phyloP scores from a whole-genome alignment of 2,329 filamentous ascomycete species.

The Ophioceras dolichostomum region DNA sequence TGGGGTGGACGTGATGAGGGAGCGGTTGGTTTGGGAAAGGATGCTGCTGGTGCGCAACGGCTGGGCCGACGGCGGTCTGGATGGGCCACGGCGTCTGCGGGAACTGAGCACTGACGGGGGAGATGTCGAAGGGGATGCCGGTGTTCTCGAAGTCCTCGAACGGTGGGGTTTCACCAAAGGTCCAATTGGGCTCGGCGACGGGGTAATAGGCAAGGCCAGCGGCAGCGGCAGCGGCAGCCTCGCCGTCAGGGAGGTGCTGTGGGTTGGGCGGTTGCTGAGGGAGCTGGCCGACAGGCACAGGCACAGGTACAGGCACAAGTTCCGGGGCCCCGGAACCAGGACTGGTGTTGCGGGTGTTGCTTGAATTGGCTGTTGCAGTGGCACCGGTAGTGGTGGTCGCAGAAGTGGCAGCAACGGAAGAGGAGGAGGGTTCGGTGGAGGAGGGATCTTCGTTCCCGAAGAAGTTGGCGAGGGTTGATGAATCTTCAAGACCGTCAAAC shows the following conservation, averaged over 20 bases:
- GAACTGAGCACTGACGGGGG: constrained; percentile 10
- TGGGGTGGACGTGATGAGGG: constrained; percentile 19
- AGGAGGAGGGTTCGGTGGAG: constrained; percentile 15
- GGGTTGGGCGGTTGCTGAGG: constrained; percentile 15
- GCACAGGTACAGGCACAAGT: background rate
- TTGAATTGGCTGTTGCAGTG: constrained; percentile 1
- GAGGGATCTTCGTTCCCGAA: constrained; percentile 1
- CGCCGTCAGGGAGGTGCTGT: constrained; percentile 8
- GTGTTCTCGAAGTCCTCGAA: constrained; percentile 29
- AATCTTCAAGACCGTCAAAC: constrained; percentile 28
- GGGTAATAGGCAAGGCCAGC: constrained; percentile 17
- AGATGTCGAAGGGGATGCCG: constrained; percentile 19
- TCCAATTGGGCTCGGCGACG: constrained; percentile 28
- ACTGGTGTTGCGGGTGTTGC: background rate
- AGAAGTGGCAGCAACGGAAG: constrained; percentile 9
- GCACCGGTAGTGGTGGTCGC: background rate
- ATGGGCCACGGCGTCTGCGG: constrained; percentile 19
- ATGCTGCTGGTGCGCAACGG: constrained; percentile 16
- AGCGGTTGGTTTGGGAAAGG: constrained; percentile 15
- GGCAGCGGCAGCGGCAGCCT: constrained; percentile 13
- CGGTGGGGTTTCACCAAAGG: constrained; percentile 33
- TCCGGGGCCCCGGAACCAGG: background rate
- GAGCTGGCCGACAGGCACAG: background rate
- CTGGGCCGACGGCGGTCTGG: constrained; percentile 17
- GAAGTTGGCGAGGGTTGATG: constrained; percentile 2